These are phyloP conservation scores for Leccinum sublutescens DNA, from an alignment of 768 basidiomycete genomes.

Conservation along the genomic window DNA sequence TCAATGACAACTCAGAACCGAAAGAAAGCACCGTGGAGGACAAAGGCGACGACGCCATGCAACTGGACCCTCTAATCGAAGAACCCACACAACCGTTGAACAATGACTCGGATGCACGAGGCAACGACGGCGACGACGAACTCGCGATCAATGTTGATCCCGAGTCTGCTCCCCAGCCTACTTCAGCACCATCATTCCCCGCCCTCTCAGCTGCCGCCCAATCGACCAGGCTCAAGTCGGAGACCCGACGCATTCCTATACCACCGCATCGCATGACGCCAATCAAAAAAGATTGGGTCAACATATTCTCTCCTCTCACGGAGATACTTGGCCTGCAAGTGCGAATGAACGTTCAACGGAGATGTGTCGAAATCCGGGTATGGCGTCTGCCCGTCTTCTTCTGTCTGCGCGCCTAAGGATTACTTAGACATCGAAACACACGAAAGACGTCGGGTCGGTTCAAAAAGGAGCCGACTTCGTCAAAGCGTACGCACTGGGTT, in stretches of 20 bases:
- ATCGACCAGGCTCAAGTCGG: slow-evolving; percentile 61
- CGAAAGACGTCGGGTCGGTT: slow-evolving; percentile 87
- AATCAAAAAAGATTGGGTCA: slow-evolving; percentile 93
- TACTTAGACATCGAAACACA: slow-evolving; percentile 86
- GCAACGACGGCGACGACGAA: slow-evolving; percentile 48
- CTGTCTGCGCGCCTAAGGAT: slow-evolving; percentile 2
- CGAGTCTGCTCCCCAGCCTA: slow-evolving; percentile 42
- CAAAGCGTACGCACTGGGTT: slow-evolving; percentile 91
- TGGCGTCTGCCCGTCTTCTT: slow-evolving; percentile 29
- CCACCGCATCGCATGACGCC: slow-evolving; percentile 98
- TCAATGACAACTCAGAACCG: slow-evolving; percentile 4
- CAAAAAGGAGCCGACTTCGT: slow-evolving; percentile 98
- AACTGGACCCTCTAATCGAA: slow-evolving; percentile 16
- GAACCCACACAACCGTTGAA: slow-evolving; percentile 4
- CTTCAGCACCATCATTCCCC: slow-evolving; percentile 63
- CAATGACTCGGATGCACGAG: slow-evolving; percentile 19
- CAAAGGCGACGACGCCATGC: slow-evolving; percentile 33
- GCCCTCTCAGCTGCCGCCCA: slow-evolving; percentile 61
- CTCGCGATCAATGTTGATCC: slow-evolving; percentile 58
- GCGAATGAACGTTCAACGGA: slow-evolving; percentile 90
- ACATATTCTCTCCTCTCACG: slow-evolving; percentile 91
- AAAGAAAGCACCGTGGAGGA: slow-evolving; percentile 10
- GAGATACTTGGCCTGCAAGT: slow-evolving; percentile 95
- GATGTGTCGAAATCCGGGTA: slow-evolving; percentile 91
- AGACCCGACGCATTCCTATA: slow-evolving; percentile 85